Percentiles rank a stretch among this genome's conserved stretches.
Evolutionary conservation across 2,329 filamentous ascomycete genomes (phyloP).

Genomic region (Monosporascus sp.): DNA sequence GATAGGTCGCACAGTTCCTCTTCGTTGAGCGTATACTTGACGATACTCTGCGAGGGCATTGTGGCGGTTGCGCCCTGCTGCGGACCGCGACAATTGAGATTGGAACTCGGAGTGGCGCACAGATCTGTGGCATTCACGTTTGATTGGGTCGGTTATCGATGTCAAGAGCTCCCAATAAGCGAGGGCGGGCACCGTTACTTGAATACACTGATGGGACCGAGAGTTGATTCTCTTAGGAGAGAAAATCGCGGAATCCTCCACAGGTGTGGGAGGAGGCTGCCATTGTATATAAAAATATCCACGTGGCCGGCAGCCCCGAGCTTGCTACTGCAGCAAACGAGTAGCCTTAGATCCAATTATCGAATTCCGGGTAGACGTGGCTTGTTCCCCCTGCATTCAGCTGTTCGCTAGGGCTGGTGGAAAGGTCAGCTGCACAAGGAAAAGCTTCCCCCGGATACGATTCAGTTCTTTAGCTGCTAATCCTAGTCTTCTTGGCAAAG

Average conservation of each 20-base stretch:
- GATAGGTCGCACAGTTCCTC: constrained; percentile 3
- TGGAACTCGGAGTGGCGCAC: background rate
- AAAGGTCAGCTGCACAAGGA: background rate
- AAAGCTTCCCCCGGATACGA: too few species aligned
- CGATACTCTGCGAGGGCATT: background rate
- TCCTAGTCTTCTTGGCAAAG: too few species aligned
- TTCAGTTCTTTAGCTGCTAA: too few species aligned
- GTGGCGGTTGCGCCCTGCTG: background rate
- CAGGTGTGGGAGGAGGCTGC: background rate
- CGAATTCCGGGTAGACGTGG: background rate
- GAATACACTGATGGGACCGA: background rate
- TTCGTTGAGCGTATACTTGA: constrained; percentile 7
- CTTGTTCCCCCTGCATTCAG: background rate
- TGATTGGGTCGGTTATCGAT: background rate
- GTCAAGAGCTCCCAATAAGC: background rate
- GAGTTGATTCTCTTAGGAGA: background rate
- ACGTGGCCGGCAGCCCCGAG: background rate
- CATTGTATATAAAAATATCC: background rate
- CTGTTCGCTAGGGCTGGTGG: background rate
- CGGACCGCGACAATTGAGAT: background rate
- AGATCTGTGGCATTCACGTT: background rate
- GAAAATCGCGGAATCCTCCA: background rate
- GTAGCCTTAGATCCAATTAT: background rate
- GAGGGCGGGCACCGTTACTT: background rate
- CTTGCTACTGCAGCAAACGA: background rate